A percentile compares a stretch with the other conserved stretches of the same genome.
phyloP scores from a whole-genome alignment of 805 yeast genomes.

The Ogataea haglerorum region DNA sequence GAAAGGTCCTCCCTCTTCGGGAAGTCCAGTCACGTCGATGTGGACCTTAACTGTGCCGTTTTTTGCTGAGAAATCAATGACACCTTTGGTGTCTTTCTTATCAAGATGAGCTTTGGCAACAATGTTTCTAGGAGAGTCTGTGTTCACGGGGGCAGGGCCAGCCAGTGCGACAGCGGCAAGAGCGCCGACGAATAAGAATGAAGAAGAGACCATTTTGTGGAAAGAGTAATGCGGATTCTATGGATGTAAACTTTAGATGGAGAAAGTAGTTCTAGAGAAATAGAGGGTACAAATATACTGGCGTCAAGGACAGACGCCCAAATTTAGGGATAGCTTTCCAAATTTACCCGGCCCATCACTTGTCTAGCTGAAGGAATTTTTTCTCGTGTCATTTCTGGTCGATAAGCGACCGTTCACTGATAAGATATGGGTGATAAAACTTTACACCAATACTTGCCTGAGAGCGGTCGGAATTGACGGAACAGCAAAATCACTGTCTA shows the following conservation, averaged over 20 bases:
- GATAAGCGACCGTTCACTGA: constrained; percentile 9
- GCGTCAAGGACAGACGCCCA: constrained; percentile 6
- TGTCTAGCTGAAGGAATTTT: background rate
- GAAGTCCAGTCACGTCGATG: constrained; percentile 68
- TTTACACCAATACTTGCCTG: background rate
- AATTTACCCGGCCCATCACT: background rate
- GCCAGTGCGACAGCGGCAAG: constrained; percentile 26
- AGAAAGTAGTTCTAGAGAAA: constrained; percentile 1
- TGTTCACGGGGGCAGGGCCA: constrained; percentile 48
- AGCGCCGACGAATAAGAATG: constrained; percentile 15
- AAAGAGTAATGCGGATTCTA: constrained; percentile 4
- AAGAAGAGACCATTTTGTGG: constrained; percentile 20
- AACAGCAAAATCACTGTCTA: background rate
- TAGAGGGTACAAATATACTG: constrained; percentile 3
- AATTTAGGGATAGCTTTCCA: background rate
- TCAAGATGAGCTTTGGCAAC: constrained; percentile 60
- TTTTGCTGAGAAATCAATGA: constrained; percentile 55
- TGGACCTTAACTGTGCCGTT: constrained; percentile 63
- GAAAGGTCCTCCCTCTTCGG: constrained; percentile 64
- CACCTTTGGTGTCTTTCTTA: constrained; percentile 42
- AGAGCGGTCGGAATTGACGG: background rate
- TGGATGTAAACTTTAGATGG: background rate
- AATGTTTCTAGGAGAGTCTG: constrained; percentile 46
- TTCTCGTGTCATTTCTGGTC: background rate
- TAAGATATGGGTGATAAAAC: constrained; percentile 8